Evolutionary conservation across 1,284 basidiomycete genomes (phyloP), one percentile per base, ranked within the genome.

Genomic region (Trichosporon sp.): DNA sequence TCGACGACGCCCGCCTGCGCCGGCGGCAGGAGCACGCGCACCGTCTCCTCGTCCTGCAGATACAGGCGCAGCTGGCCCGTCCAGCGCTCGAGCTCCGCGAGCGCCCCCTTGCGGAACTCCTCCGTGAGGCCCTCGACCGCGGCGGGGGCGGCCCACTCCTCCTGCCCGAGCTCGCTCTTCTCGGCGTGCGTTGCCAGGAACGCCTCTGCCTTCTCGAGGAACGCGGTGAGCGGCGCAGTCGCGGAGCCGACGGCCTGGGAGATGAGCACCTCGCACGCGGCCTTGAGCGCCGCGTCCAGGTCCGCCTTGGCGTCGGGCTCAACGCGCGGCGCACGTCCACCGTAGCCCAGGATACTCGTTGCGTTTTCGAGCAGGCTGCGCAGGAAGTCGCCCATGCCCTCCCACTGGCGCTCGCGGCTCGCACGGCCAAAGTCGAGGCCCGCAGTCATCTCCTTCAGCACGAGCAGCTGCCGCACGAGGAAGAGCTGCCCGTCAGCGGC

Each of bases 401-500:
- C 78, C 76, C 83, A 83, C 18, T 84, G 83, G n/a, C 77, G 76
- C 8, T 80, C 78, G 15, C 83, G 72, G 27, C 81, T 80, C 23
- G 80, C 76, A 12, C 81, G 76, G 2, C 83, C 87, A 44, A 92
- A 82, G 72, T 93, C 92, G 65, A 96, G 83, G 70, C 88, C 90
- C 42, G 89, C 86, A 5, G 90, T 87, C 78, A 96, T 89, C 83
- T 98, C 94, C 80, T 96, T 97, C 71, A 97, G 81, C 47, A 96
- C 91, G 65, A 97, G 83, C n/a, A 96, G 81, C 83, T 98, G 94
- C 62, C 93, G 87, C 21, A 94, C 89, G 51, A 95, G 87, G 85
- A 97, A 97, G 15, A 97, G 84, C 34, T 89, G 86, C 0, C 88
- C 89, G 75, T 96, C 93, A 9, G 91, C 82, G 6, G 77, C 27